Base-by-base conservation (phyloP, 495 filamentous ascomycete species). In the Penicilliopsis zonata region DNA sequence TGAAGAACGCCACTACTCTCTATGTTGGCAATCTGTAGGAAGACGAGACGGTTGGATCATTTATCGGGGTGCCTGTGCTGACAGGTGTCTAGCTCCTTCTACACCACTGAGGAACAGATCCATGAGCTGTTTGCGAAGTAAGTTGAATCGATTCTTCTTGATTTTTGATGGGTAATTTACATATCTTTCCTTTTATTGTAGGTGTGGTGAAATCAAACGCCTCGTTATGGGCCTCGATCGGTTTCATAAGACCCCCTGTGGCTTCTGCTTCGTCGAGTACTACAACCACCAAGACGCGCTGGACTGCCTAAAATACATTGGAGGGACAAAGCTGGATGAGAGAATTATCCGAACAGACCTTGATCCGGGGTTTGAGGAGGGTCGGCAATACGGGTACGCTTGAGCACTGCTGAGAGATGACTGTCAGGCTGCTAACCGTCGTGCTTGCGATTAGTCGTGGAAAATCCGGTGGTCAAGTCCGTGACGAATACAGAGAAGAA, bases 231-330 rank as follows among this genome's bases (percentile, higher is more conserved):
- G 90, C 26, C 71, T 98, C 14, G 92, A 98, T 50, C 78, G 90
- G 12, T 90, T 86, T 64, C 82, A 79, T 59, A 98, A 98, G 61
- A 98, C 90, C 10, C 90, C 90, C 3, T 98, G 90, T 58, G 90
- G 90, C 8, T 98, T 98, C 63, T 98, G 90, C 63, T 98, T 98
- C 49, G 90, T 98, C 45, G 90, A 98, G 57, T 98, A 98, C 59
- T 98, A 96, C 61, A 96, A 76, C 9, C 86, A 96, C 47, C 80
- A 88, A 44, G 90, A 96, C 57, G 90, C 90, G 4, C 63, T 96
- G 19, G 90, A 96, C 47, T 94, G 87, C 52, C 78, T 98, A 79
- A 96, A 96, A 57, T 98, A 96, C 47, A 77, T 96, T 43, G 92
- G 92, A 20, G 90, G 90, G 21, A 98, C 90, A n/a, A 98, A 98